Evolutionary conservation across 805 yeast genomes (phyloP), one percentile per base, ranked within the genome.

Genomic region (Candida germanica): DNA sequence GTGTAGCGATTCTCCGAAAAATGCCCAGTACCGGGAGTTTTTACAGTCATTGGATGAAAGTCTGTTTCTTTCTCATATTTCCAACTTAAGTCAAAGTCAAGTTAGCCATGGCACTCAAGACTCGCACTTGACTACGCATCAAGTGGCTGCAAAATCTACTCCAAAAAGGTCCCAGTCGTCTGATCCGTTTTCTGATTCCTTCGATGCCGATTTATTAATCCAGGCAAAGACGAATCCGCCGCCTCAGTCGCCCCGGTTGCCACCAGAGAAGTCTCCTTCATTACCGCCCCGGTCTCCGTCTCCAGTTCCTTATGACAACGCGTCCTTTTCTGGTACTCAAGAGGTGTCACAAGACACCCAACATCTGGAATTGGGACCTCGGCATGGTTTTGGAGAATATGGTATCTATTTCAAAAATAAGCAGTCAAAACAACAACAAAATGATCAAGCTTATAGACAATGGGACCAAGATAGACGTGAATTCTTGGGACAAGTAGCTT

Each of bases 361-460:
- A 23, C 23, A 34, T n/a, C 38, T 24, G 7, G 33, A 20, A 6
- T n/a, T 35, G 2, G 43, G 39, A 15, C 42, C 42, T 10, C 32
- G 57, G 17, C 70, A 70, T 31, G 63, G 59, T 10, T 84, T 83
- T 59, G 87, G 87, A 3, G 87, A 80, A 42, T 82, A 77, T 49
- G 75, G 54, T n/a, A 60, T 76, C 1, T 87, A 87, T 48, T 79
- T 86, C 38, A 66, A 63, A 7, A 69, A 77, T 47, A 87, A 87
- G 51, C 68, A 64, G 15, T 43, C 56, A 18, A 81, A 81, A 49
- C 89, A 87, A 42, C 86, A 78, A 48, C 61, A 63, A 32, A 67
- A 73, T 19, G 85, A 78, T 51, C 68, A 61, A 20, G 66, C 69
- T 13, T 78, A 62, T 40, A 53, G 70, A 1, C 56, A 64, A 22